Conservation (phyloP, 2,329 filamentous ascomycete species). For the Aspergillus melleus region DNA sequence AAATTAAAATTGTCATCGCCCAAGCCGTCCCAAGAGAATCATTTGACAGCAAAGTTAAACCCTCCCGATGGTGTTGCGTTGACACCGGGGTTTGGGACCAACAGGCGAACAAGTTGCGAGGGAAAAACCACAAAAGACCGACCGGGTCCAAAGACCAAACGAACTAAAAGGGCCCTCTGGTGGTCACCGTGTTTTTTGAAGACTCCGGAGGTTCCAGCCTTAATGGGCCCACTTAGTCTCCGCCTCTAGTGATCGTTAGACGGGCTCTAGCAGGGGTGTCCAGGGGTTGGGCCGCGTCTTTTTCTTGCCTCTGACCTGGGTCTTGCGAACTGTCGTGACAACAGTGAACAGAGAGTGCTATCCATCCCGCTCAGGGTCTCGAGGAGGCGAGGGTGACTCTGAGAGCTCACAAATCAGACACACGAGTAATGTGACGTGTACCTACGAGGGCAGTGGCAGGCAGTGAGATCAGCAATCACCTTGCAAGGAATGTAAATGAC, state of each 20-base stretch:
- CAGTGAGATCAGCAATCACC: background rate
- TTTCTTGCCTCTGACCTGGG: background rate
- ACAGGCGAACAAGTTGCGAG: slow-evolving; percentile 7
- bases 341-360: background rate
- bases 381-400: background rate
- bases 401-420: slow-evolving; percentile 6
- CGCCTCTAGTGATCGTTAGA: slow-evolving; percentile 26
- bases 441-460: background rate
- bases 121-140: background rate
- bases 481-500: slow-evolving; percentile 1
- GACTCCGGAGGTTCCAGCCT: slow-evolving; percentile 18
- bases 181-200: slow-evolving; percentile 11
- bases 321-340: background rate
- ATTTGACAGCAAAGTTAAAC: background rate
- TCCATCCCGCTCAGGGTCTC: slow-evolving; percentile 4
- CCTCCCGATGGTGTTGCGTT: slow-evolving; percentile 1
- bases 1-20: background rate
- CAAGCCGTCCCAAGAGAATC: background rate
- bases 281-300: slow-evolving; percentile 23
- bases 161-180: background rate
- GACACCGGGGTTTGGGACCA: slow-evolving; percentile 3
- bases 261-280: slow-evolving; percentile 19
- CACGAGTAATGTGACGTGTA: background rate
- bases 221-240: slow-evolving; percentile 23
- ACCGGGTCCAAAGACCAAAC: slow-evolving; percentile 1